Conservation (phyloP, 78 protist species). For the Thecamonas trahens region DNA sequence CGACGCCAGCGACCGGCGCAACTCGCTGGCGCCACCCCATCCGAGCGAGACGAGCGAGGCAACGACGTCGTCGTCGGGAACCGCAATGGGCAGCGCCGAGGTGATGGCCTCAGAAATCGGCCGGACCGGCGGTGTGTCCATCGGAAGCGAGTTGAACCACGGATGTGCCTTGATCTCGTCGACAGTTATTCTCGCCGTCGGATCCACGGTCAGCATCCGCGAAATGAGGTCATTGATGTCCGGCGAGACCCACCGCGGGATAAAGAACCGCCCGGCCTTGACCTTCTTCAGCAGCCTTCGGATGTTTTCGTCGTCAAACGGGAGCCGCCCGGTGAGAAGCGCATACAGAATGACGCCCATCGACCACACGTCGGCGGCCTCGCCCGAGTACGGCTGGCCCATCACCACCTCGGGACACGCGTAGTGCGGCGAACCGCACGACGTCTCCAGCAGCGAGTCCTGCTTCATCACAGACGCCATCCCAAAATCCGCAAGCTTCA, state of each 20-base stretch:
- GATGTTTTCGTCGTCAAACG: slow-evolving; percentile 83
- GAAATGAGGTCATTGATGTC: slow-evolving; percentile 46
- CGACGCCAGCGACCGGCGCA: too few species aligned
- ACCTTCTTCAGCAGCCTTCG: slow-evolving; percentile 44
- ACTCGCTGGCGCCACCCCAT: too few species aligned
- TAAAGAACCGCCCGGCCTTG: slow-evolving; percentile 48
- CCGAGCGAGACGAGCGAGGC: too few species aligned
- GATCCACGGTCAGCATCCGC: slow-evolving; percentile 66
- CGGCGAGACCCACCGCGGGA: slow-evolving; percentile 55
- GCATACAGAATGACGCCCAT: slow-evolving; percentile 64
- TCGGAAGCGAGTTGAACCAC: slow-evolving; percentile 69
- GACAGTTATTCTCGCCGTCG: slow-evolving; percentile 57
- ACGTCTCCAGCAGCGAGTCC: not conserved
- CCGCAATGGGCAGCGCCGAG: too few species aligned
- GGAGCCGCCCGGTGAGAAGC: slow-evolving; percentile 76
- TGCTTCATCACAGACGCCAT: slow-evolving; percentile 52
- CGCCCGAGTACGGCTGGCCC: not conserved
- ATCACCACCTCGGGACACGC: slow-evolving; percentile 77
- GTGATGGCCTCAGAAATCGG: too few species aligned
- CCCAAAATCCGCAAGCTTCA: slow-evolving; percentile 94
- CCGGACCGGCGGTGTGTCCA: too few species aligned
- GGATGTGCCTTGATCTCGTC: slow-evolving; percentile 52
- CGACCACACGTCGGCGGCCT: slow-evolving; percentile 58
- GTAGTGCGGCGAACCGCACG: slow-evolving; percentile 78
- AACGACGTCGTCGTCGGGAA: too few species aligned